phyloP scores from a whole-genome alignment of 73 alveolate genomes.

The Diophrys sp. region DNA sequence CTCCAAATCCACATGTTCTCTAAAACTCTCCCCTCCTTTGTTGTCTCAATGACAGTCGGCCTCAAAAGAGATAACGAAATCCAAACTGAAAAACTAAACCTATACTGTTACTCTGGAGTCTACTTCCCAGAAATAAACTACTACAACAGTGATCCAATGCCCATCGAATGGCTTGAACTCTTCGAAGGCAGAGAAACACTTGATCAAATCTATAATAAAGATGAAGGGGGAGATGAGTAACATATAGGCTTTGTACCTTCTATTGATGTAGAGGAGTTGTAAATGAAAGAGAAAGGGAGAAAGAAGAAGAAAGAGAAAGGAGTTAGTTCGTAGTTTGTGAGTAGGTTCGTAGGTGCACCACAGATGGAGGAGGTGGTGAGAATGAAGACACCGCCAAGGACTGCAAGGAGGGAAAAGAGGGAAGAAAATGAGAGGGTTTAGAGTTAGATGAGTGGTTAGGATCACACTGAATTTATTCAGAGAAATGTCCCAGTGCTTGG shows the following conservation, averaged over 20 bases:
- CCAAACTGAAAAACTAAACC: slow-evolving; percentile 43
- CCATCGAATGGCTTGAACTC: neutral
- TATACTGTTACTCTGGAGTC: slow-evolving; percentile 45
- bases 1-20: neutral
- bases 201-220: neutral
- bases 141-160: neutral
- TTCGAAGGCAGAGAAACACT: neutral
- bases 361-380: neutral
- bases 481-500: neutral
- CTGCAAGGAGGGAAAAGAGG: neutral
- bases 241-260: neutral
- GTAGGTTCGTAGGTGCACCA: neutral
- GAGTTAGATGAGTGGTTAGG: too few species aligned
- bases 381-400: neutral
- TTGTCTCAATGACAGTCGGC: neutral
- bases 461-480: too few species aligned
- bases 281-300: neutral
- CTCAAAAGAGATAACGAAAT: slow-evolving; percentile 16
- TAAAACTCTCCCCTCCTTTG: neutral
- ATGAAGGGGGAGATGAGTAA: neutral
- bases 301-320: neutral
- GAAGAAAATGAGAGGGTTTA: too few species aligned
- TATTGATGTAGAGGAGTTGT: neutral
- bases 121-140: neutral
- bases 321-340: too few species aligned